Conservation (phyloP, 2,329 filamentous ascomycete genomes). For the Pleomassaria siparia region DNA sequence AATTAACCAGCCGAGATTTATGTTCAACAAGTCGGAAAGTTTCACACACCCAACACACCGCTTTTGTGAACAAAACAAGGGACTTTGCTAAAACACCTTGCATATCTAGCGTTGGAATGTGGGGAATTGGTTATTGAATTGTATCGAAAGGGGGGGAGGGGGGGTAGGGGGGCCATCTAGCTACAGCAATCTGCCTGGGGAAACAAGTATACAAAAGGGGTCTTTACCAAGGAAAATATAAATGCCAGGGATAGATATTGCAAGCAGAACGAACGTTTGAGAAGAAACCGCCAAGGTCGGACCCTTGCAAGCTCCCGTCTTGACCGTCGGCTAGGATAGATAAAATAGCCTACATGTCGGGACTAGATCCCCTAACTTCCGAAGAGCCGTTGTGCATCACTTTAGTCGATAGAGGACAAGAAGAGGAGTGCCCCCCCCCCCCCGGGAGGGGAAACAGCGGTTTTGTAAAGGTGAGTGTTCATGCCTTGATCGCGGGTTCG, state of each 20-base stretch:
- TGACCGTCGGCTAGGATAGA: not conserved
- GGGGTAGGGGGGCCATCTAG: constrained; percentile 2
- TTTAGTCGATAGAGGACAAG: not conserved
- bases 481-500: constrained; percentile 28
- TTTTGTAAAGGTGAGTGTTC: constrained; percentile 4
- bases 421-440: not conserved
- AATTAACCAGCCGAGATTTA: too few relatives aligned
- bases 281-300: constrained; percentile 1
- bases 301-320: not conserved
- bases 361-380: not conserved
- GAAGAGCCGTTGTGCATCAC: not conserved
- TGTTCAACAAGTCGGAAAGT: too few relatives aligned
- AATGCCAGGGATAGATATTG: not conserved
- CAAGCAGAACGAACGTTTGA: constrained; percentile 3
- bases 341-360: constrained; percentile 1
- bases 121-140: not conserved
- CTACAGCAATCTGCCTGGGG: constrained; percentile 4
- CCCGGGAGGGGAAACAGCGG: not conserved
- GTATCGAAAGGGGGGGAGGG: not conserved
- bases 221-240: constrained; percentile 1
- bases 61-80: too few relatives aligned
- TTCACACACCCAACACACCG: too few relatives aligned
- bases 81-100: not conserved
- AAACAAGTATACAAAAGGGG: not conserved
- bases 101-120: not conserved